Evolutionary conservation across 208 protist genomes (phyloP), one percentile per base, ranked within the genome.

Genomic region (Wallacemonas sp.): DNA sequence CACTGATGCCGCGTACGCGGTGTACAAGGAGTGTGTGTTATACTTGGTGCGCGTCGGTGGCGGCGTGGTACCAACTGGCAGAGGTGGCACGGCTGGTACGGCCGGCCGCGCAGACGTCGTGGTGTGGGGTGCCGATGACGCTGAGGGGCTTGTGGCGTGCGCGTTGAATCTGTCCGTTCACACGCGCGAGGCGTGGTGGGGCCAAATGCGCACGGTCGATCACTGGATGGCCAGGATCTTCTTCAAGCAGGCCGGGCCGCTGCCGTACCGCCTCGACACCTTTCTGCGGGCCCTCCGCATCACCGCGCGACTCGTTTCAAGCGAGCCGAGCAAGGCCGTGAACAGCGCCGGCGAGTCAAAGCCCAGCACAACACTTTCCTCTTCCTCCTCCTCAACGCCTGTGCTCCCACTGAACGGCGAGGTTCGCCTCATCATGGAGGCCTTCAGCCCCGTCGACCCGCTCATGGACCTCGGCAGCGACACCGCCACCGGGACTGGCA

Each of bases 21-120:
- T 85, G 14, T 85, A 82, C 69, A 75, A 78, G 28, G 79, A 85
- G 59, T 85, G 75, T 42, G 50, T 81, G 12, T 38, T 85, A 7
- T 70, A 73, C 45, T 61, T 85, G 5, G 70, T 81, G 29, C 32
- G 42, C 26, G 18, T 16, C n/a, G 20, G 36, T 41, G 38, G 32
- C 7, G 36, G 44, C 5, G 32, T 5, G 18, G 57, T 20, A 41
- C 23, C 41, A 11, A 39, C 39, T 31, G 10, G 32, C 25, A 61
- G 8, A 8, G 23, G 49, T 16, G 1, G 10, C 49, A 26, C 49
- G 25, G 49, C 10, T 26, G 54, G 8, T 5, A 42, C 44, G 7
- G 32, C 20, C 1, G 28, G 44, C 57, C 41, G 61, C 5, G 46
- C 50, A 11, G 41, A 45, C 61, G 42, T 33, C 0, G 69, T 65